phyloP scores from a whole-genome alignment of 306 rosid species.

The Vigna angularis region DNA sequence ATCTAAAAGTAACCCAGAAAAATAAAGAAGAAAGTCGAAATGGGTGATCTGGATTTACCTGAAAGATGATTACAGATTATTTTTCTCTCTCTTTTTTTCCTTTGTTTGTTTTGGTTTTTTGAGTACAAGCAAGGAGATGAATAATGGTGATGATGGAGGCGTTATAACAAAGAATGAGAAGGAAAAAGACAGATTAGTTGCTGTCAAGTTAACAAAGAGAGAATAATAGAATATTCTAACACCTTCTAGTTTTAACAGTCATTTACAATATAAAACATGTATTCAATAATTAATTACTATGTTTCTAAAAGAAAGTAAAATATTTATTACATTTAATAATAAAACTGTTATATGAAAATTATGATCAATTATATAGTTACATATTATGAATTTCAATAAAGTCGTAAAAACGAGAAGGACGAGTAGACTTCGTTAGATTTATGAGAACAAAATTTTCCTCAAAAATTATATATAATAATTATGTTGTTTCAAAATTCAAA shows the following conservation, averaged over 20 bases:
- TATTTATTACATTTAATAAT: background rate
- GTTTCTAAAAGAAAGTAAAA: background rate
- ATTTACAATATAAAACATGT: background rate
- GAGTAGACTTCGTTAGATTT: background rate
- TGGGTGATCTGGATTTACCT: conserved; percentile 23
- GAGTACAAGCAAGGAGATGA: background rate
- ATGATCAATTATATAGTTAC: background rate
- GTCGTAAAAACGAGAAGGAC: background rate
- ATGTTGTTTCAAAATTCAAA: background rate
- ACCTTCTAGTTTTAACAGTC: conserved; percentile 8
- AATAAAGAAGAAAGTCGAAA: background rate
- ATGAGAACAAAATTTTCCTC: background rate
- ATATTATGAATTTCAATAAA: background rate
- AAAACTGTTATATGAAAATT: background rate
- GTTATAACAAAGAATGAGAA: background rate
- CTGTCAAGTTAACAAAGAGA: background rate
- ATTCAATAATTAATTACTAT: background rate
- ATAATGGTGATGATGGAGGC: background rate
- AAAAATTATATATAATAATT: background rate
- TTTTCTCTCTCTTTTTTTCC: too few species aligned
- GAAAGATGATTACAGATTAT: background rate
- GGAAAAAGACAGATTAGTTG: conserved; percentile 32
- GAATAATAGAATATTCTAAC: conserved; percentile 32
- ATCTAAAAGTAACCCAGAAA: background rate
- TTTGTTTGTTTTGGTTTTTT: background rate